These are phyloP conservation scores for Hyphopichia fennica DNA, from an alignment of 1,139 yeast genomes.

Conservation along the genomic window DNA sequence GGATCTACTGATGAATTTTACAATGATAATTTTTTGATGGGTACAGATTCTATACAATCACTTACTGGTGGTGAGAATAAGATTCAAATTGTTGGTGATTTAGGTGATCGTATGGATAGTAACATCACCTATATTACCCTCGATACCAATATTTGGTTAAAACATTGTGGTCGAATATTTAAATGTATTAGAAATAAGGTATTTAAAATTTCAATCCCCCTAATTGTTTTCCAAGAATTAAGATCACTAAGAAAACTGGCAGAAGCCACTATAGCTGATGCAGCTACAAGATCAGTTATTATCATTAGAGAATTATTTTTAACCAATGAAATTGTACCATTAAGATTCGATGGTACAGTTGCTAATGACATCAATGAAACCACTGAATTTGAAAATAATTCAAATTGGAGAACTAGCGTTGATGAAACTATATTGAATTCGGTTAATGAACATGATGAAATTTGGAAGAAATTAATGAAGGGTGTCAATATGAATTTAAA, in stretches of 20 bases:
- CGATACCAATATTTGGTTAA: slow-evolving; percentile 80
- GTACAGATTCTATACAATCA: slow-evolving; percentile 18
- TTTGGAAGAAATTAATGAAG: slow-evolving; percentile 37
- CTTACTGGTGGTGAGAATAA: slow-evolving; percentile 11
- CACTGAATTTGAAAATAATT: slow-evolving; percentile 60
- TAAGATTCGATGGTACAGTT: slow-evolving; percentile 56
- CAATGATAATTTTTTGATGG: slow-evolving; percentile 21
- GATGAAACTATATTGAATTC: slow-evolving; percentile 60
- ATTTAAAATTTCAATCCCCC: slow-evolving; percentile 60
- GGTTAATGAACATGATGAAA: slow-evolving; percentile 48
- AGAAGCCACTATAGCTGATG: slow-evolving; percentile 75
- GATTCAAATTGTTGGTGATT: slow-evolving; percentile 32
- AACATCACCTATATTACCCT: slow-evolving; percentile 60
- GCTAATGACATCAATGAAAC: slow-evolving; percentile 58
- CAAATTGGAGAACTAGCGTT: slow-evolving; percentile 62
- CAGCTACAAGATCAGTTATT: slow-evolving; percentile 78
- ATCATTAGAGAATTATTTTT: slow-evolving; percentile 66
- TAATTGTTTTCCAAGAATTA: slow-evolving; percentile 76
- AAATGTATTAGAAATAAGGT: slow-evolving; percentile 65
- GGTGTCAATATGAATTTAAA: slow-evolving; percentile 32
- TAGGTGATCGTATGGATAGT: slow-evolving; percentile 54
- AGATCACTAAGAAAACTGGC: slow-evolving; percentile 71
- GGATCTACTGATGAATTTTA: slow-evolving; percentile 22
- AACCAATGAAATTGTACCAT: slow-evolving; percentile 51
- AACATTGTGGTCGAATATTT: slow-evolving; percentile 74